Conservation (phyloP, 2,329 filamentous ascomycete genomes). For the Dothiorella sarmentorum region DNA sequence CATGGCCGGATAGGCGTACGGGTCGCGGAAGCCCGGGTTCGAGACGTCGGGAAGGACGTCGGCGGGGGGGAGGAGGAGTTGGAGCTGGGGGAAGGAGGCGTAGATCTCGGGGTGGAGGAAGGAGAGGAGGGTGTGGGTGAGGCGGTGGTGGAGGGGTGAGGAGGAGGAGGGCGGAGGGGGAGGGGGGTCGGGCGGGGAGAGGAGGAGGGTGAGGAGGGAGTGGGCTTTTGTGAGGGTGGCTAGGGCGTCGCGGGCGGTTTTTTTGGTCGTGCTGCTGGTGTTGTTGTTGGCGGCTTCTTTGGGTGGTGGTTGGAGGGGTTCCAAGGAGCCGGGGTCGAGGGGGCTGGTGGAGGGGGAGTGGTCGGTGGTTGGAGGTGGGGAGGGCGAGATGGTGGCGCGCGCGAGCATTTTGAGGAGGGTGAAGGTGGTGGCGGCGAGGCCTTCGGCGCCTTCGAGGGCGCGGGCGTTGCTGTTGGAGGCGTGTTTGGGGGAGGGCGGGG, state of each 20-base stretch:
- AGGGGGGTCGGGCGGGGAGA: neutral
- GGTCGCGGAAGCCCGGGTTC: neutral
- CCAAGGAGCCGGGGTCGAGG: neutral
- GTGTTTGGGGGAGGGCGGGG: neutral
- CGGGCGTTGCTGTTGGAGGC: neutral
- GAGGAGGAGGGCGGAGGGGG: neutral
- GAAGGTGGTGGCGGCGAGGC: neutral
- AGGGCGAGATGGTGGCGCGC: neutral
- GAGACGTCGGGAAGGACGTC: neutral
- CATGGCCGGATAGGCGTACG: constrained; percentile 5
- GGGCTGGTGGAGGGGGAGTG: neutral
- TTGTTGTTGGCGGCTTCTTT: too few species aligned
- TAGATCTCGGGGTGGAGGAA: constrained; percentile 9
- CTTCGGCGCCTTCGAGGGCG: constrained; percentile 11
- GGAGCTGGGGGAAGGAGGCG: neutral
- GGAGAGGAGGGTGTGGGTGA: neutral
- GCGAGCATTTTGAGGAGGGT: constrained; percentile 6
- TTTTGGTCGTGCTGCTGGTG: neutral
- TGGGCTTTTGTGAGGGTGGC: neutral
- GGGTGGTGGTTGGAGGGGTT: too few species aligned
- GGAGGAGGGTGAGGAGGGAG: neutral
- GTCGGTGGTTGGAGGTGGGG: neutral
- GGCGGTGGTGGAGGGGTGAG: neutral
- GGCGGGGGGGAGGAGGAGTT: neutral
- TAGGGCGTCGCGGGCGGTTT: neutral